Evolutionary conservation across 208 protist genomes (phyloP), one percentile per base, ranked within the genome.

Genomic region (Trypanosoma avium): DNA sequence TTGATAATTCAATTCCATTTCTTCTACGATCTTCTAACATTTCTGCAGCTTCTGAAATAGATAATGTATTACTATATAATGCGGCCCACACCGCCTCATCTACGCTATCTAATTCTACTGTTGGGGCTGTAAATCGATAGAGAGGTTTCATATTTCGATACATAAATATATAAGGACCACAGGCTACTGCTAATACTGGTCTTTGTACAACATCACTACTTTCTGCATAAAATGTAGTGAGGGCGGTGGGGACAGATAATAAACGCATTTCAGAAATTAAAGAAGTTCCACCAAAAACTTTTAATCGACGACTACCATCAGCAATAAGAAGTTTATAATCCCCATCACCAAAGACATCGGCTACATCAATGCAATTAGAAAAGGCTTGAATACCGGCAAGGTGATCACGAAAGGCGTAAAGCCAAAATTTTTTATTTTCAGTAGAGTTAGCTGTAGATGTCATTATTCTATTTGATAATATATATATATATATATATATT

Each of bases 271-370:
- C 92, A 2, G 61, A 73, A 53, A 89, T 48, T 30, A 97, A 64
- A n/a, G 78, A 49, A 5, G 92, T 97, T 17, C 94, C 93, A 43
- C 52, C 36, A 78, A 87, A 97, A 17, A 95, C 57, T 52, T 95
- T 94, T 4, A 98, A 71, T 58, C 79, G 78, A 30, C 84, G 77
- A 60, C 74, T 82, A 19, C 75, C 73, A 70, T 95, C 86, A 0
- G 94, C 95, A 13, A 98, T 75, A 30, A 98, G 54, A 9, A 98
- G 79, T 69, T 98, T 97, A 46, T 90, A 92, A 63, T 99, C 94
- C n/a, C 92, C 95, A 59, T 96, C 82, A 45, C 93, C 94, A 42
- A 75, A 78, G 3, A 98, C 53, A 68, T 98, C 93, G 10, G 75
- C 86, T 24, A 94, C 84, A 32, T 81, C 72, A 24, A 98, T 75